Conservation (phyloP, 2,329 filamentous ascomycete genomes). For the Aotearoamyces nothofagi region DNA sequence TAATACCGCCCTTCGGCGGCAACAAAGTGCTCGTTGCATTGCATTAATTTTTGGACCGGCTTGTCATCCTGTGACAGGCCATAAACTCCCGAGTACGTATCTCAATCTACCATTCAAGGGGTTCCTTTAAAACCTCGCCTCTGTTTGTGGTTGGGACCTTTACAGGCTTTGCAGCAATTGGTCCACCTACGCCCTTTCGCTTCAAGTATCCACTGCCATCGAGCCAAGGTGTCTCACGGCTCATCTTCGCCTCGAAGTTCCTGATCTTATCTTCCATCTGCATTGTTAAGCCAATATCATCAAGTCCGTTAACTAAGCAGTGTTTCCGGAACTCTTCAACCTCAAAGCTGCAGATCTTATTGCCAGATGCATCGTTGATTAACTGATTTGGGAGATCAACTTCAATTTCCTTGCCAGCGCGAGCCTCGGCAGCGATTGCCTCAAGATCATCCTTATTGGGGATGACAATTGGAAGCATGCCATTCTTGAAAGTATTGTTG, state of each 20-base stretch:
- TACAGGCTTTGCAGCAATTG: conserved; percentile 40
- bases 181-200: conserved; percentile 37
- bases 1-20: too few species aligned
- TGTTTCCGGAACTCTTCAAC: conserved; percentile 91
- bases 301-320: conserved; percentile 82
- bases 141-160: conserved; percentile 81
- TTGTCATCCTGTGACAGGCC: too few species aligned
- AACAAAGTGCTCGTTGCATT: too few species aligned
- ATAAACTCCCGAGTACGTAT: too few species aligned
- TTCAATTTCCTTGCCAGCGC: conserved; percentile 70
- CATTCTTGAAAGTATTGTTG: conserved; percentile 99
- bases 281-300: conserved; percentile 92
- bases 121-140: conserved; percentile 70
- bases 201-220: conserved; percentile 73
- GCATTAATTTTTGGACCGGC: too few species aligned
- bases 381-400: conserved; percentile 76
- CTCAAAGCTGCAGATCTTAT: conserved; percentile 63
- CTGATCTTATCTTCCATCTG: conserved; percentile 82
- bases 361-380: conserved; percentile 62
- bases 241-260: conserved; percentile 66
- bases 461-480: conserved; percentile 83
- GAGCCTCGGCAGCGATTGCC: conserved; percentile 61
- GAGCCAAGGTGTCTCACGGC: conserved; percentile 73
- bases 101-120: conserved; percentile 82
- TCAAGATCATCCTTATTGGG: conserved; percentile 50